Conservation (phyloP, 2,329 filamentous ascomycete genomes). For the Fusarium neocosmosporiellum region DNA sequence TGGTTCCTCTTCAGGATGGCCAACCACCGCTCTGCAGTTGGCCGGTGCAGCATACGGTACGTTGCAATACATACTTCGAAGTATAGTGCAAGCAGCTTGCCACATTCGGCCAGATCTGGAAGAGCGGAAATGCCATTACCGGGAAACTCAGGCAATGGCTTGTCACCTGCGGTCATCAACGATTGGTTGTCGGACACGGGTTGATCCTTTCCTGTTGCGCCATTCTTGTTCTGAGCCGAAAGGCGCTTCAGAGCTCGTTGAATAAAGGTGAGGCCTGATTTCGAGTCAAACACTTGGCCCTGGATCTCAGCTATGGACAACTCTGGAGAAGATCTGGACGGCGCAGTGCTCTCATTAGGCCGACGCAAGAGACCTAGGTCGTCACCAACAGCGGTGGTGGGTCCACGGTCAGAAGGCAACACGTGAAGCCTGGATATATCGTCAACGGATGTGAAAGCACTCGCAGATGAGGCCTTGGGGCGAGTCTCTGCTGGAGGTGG, state of each 20-base stretch:
- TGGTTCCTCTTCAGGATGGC: slow-evolving; percentile 53
- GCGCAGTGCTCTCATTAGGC: slow-evolving; percentile 10
- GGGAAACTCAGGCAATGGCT: slow-evolving; percentile 53
- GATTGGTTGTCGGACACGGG: slow-evolving; percentile 53
- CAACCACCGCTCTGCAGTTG: slow-evolving; percentile 62
- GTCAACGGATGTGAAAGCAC: neutral
- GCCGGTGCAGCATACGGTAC: slow-evolving; percentile 67
- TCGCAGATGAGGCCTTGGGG: neutral
- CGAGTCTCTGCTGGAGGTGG: neutral
- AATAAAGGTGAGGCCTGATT: slow-evolving; percentile 64
- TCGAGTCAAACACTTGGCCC: slow-evolving; percentile 64
- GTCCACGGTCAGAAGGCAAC: neutral
- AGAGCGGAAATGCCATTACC: slow-evolving; percentile 50
- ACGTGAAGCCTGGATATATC: neutral
- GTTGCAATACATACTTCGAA: slow-evolving; percentile 71
- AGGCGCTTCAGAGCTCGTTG: slow-evolving; percentile 64
- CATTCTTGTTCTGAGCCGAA: slow-evolving; percentile 53
- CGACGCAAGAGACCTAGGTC: neutral
- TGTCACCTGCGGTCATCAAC: slow-evolving; percentile 62
- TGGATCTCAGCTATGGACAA: slow-evolving; percentile 61
- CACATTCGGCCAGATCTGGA: slow-evolving; percentile 48
- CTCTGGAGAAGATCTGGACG: slow-evolving; percentile 56
- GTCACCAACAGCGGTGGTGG: neutral
- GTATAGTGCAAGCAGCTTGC: slow-evolving; percentile 60
- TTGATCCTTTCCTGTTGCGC: slow-evolving; percentile 39